Evolutionary conservation across 2,329 filamentous ascomycete genomes (phyloP).

Genomic region (Albifimbria verrucaria): DNA sequence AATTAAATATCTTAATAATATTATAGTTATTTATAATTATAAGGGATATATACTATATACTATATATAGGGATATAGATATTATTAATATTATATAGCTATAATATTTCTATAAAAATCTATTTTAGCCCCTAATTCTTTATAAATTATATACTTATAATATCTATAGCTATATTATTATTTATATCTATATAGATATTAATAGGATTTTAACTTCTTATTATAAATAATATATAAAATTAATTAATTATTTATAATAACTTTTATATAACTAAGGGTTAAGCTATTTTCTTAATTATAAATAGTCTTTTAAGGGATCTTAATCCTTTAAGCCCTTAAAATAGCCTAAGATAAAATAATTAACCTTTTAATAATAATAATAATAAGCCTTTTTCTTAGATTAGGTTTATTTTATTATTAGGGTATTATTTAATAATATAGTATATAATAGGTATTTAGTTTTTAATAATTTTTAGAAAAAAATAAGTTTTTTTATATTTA

Average conservation of each 20-base stretch:
- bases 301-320: neutral
- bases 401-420: neutral
- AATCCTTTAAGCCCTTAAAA: neutral
- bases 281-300: constrained; percentile 2
- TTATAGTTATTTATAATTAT: neutral
- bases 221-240: constrained; percentile 4
- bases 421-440: neutral
- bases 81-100: neutral
- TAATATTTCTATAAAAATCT: neutral
- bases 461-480: neutral
- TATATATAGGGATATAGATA: neutral
- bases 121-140: neutral
- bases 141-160: neutral
- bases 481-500: neutral
- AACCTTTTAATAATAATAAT: neutral
- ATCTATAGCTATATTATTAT: neutral
- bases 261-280: neutral
- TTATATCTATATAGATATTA: neutral
- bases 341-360: neutral
- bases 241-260: neutral
- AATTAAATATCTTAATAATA: neutral
- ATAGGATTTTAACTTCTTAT: neutral
- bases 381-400: neutral
- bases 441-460: neutral
- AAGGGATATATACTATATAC: neutral